Evolutionary conservation across 2,329 filamentous ascomycete species (phyloP), one percentile per base, ranked within the genome.

Genomic region (Pseudogymnoascus pannorum): DNA sequence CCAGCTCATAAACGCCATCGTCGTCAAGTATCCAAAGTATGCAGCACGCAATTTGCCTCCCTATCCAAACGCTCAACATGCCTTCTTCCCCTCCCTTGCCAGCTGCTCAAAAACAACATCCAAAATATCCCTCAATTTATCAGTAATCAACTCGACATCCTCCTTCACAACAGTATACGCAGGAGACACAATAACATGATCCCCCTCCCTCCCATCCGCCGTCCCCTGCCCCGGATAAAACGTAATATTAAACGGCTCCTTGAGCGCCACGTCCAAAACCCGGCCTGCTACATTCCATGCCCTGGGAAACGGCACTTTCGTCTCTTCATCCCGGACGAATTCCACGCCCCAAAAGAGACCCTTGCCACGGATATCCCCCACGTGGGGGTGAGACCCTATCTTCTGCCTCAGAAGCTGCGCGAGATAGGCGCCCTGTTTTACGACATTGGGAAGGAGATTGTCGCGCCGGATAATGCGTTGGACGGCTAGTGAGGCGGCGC

Each of bases 181-280:
- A 16, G 86, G 86, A 7, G 83, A 79, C 18, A 88, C 67, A 35
- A 88, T 75, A 48, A 87, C 74, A 71, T 87, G 83, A 67, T 88
- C 86, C 2, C 86, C 86, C 5, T 68, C 71, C n/a, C 71, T 69
- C 8, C 84, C 84, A 68, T 85, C 70, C 4, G 75, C 80, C 4
- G 79, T 81, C 5, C 86, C 85, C 5, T 75, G 76, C 5, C 82
- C 82, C 11, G 79, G 78, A 67, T 87, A 88, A n/a, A 87, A 68
- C 3, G 79, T 79, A 64, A 88, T 81, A 60, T 76, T 77, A 67
- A 81, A 78, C 8, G 69, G 67, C 18, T 69, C 63, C 2, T 69
- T 69, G 57, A 74, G 66, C 6, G 70, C 72, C 9, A 76, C 76
- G 57, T 83, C 77, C 63, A 81, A 79, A 2, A 87, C 72, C 5